Conservation (phyloP, 2,329 filamentous ascomycete species). For the Venturia oleaginea region DNA sequence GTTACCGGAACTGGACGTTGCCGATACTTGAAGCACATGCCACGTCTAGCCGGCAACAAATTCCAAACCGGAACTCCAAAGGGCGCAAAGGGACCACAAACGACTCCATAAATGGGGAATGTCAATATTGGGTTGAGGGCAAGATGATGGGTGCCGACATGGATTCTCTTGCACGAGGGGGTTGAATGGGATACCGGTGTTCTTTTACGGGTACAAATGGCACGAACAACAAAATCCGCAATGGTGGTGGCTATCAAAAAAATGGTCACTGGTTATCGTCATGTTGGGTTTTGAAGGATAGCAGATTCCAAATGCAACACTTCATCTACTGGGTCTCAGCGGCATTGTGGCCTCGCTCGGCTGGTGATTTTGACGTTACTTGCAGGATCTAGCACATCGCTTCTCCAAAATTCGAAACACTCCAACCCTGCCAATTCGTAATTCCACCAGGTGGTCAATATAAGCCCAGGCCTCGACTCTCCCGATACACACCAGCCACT, state of each 20-base stretch:
- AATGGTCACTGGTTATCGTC: not conserved
- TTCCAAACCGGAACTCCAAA: conserved; percentile 89
- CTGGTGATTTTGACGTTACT: not conserved
- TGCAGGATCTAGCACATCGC: not conserved
- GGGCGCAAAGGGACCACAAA: conserved; percentile 59
- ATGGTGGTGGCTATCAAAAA: not conserved
- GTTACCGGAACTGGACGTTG: conserved; percentile 94
- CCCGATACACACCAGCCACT: no score
- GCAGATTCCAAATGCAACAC: conserved; percentile 1
- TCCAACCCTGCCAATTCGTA: not conserved
- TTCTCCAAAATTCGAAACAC: not conserved
- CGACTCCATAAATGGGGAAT: not conserved
- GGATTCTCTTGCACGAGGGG: not conserved
- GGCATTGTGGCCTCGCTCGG: not conserved
- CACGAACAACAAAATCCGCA: conserved; percentile 6
- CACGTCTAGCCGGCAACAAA: conserved; percentile 93
- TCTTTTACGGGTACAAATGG: conserved; percentile 5
- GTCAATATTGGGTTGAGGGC: not conserved
- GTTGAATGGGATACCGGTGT: not conserved
- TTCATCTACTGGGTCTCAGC: not conserved
- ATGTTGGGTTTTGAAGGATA: conserved; percentile 1
- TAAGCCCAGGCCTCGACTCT: no score
- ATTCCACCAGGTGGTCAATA: no score
- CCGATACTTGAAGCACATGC: conserved; percentile 86
- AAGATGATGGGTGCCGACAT: not conserved